Percentiles rank a stretch among this genome's conserved stretches.
Conservation (phyloP, 441 rosid species). For the Euphorbia celastroides region DNA sequence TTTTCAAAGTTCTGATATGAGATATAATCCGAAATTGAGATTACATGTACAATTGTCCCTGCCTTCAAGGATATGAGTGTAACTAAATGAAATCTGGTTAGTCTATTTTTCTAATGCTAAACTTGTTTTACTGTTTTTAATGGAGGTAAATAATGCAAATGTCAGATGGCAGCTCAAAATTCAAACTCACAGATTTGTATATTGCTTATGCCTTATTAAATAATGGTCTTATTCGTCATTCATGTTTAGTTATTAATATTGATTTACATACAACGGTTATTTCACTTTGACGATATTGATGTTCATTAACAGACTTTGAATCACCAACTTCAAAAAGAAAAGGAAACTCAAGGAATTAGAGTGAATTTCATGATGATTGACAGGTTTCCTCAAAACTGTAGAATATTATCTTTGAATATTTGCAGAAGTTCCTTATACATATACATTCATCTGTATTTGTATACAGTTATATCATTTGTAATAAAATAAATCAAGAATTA, state of each 20-base stretch:
- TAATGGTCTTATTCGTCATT: background rate
- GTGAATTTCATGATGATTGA: slow-evolving; percentile 67
- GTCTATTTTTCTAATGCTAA: background rate
- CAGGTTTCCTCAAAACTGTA: slow-evolving; percentile 24
- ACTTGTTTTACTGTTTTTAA: background rate
- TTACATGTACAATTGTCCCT: too few species aligned
- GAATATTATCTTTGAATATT: too few species aligned
- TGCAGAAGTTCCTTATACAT: background rate
- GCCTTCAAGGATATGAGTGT: background rate
- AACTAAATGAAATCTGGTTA: background rate
- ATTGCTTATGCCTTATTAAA: background rate
- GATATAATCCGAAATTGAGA: too few species aligned
- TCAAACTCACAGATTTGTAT: background rate
- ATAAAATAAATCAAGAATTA: background rate
- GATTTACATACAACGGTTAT: background rate
- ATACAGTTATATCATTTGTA: too few species aligned
- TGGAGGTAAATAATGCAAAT: background rate
- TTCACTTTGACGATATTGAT: background rate
- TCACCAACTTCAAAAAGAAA: slow-evolving; percentile 42
- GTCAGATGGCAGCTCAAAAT: background rate
- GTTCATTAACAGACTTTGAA: slow-evolving; percentile 45
- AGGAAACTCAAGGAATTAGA: slow-evolving; percentile 36
- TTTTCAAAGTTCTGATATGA: too few species aligned
- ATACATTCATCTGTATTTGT: too few species aligned
- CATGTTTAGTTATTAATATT: background rate